A percentile compares a stretch with the other conserved stretches of the same genome.
Conservation (phyloP, 345 rosid genomes). For the Ceriops tagal region DNA sequence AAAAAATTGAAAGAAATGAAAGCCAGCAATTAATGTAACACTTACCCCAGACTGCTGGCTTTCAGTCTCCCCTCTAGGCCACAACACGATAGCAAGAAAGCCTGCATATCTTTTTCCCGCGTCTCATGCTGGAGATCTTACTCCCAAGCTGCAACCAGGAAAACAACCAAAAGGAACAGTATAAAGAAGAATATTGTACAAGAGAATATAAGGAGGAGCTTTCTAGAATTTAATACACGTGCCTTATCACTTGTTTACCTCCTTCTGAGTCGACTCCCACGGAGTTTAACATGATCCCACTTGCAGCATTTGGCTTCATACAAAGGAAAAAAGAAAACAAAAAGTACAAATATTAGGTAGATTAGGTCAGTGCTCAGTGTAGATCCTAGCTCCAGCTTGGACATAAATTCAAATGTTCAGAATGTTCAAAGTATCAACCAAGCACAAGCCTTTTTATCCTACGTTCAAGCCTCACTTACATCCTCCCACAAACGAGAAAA, state of each 20-base stretch:
- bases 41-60: slow-evolving; percentile 66
- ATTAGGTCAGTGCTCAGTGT: slow-evolving; percentile 1
- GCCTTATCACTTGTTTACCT: slow-evolving; percentile 48
- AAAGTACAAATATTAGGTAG: slow-evolving; percentile 18
- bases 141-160: slow-evolving; percentile 37
- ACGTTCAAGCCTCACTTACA: too few relatives aligned
- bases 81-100: neutral
- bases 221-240: slow-evolving; percentile 10
- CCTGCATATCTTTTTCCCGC: neutral
- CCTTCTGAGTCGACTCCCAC: slow-evolving; percentile 25
- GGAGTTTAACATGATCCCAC: slow-evolving; percentile 28
- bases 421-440: neutral
- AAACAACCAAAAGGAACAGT: slow-evolving; percentile 22
- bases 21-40: slow-evolving; percentile 50
- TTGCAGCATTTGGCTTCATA: slow-evolving; percentile 40
- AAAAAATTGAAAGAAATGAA: slow-evolving; percentile 39
- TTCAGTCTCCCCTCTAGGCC: slow-evolving; percentile 17
- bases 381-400: neutral
- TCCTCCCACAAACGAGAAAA: too few relatives aligned
- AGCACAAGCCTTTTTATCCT: too few relatives aligned
- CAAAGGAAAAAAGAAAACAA: slow-evolving; percentile 17
- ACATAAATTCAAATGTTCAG: neutral
- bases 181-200: slow-evolving; percentile 23
- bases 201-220: neutral
- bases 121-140: slow-evolving; percentile 31